Conservation (phyloP, 2,329 filamentous ascomycete species). For the Fusarium nisikadoi region DNA sequence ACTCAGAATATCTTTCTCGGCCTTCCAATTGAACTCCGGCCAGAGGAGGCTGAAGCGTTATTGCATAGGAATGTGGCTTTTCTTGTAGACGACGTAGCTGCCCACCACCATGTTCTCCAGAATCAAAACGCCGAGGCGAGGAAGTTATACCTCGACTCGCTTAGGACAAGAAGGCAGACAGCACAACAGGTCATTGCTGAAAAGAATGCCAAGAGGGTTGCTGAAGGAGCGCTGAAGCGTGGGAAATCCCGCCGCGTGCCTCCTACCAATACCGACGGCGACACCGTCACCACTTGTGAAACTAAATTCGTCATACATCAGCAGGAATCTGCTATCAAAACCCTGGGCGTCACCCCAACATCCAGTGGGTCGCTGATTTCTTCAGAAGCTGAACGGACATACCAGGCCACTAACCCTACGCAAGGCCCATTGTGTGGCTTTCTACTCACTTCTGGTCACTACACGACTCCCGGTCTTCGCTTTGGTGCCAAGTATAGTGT, state of each 20-base stretch:
- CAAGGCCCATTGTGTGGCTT: conserved; percentile 76
- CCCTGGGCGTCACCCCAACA: conserved; percentile 51
- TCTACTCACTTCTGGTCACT: conserved; percentile 83
- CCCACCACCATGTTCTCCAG: conserved; percentile 73
- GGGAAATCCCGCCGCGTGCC: conserved; percentile 10
- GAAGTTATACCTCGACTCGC: conserved; percentile 71
- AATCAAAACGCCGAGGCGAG: conserved; percentile 67
- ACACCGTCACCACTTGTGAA: conserved; percentile 34
- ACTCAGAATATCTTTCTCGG: conserved; percentile 96
- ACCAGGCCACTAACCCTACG: conserved; percentile 23
- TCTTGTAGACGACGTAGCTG: conserved; percentile 80
- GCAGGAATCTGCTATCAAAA: conserved; percentile 28
- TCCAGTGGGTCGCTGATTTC: conserved; percentile 49
- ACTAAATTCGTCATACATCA: conserved; percentile 22
- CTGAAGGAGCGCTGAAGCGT: conserved; percentile 41
- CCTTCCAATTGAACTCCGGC: conserved; percentile 87
- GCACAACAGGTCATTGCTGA: conserved; percentile 55
- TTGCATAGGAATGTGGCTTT: conserved; percentile 81
- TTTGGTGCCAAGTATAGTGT: conserved; percentile 96
- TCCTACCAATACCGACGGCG: conserved; percentile 22
- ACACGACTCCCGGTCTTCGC: conserved; percentile 88
- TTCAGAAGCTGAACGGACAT: conserved; percentile 15
- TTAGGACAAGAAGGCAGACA: conserved; percentile 55
- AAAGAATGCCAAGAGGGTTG: conserved; percentile 51
- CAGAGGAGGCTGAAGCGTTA: conserved; percentile 86